These are phyloP conservation scores for Magnaporthiopsis incrustans DNA, from an alignment of 2,329 filamentous ascomycete genomes.

Conservation along the genomic window DNA sequence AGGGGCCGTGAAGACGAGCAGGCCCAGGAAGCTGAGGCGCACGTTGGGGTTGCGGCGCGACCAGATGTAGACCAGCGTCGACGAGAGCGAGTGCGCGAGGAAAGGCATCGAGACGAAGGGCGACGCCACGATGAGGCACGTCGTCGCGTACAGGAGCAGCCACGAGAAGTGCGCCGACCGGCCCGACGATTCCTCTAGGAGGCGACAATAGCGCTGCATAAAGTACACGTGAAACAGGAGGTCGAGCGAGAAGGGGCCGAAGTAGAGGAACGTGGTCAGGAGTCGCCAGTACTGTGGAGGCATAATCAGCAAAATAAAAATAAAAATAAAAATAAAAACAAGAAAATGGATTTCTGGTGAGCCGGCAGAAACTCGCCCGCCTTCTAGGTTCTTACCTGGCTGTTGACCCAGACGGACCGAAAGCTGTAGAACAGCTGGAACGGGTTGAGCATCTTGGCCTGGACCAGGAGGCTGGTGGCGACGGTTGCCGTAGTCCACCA, in stretches of 20 bases:
- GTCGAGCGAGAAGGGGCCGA: slow-evolving; percentile 87
- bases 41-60: slow-evolving; percentile 90
- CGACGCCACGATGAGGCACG: slow-evolving; percentile 70
- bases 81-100: slow-evolving; percentile 86
- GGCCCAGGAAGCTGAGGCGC: slow-evolving; percentile 76
- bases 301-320: not conserved
- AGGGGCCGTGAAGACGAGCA: slow-evolving; percentile 86
- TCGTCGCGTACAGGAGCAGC: slow-evolving; percentile 80
- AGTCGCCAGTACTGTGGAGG: slow-evolving; percentile 79
- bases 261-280: slow-evolving; percentile 95
- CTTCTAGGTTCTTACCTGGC: slow-evolving; percentile 56
- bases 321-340: too few species aligned
- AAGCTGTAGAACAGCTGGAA: slow-evolving; percentile 98
- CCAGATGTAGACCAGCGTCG: slow-evolving; percentile 96
- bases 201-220: slow-evolving; percentile 88
- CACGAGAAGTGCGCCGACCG: slow-evolving; percentile 91
- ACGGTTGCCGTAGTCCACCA: slow-evolving; percentile 97
- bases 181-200: slow-evolving; percentile 91
- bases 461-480: slow-evolving; percentile 77
- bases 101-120: slow-evolving; percentile 88
- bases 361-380: not conserved
- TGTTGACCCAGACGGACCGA: slow-evolving; percentile 81
- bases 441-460: slow-evolving; percentile 85
- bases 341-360: too few species aligned
- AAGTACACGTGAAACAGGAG: slow-evolving; percentile 98